These are phyloP conservation scores for Diaporthe helianthi DNA, from an alignment of 2,329 filamentous ascomycete species.

Conservation along the genomic window DNA sequence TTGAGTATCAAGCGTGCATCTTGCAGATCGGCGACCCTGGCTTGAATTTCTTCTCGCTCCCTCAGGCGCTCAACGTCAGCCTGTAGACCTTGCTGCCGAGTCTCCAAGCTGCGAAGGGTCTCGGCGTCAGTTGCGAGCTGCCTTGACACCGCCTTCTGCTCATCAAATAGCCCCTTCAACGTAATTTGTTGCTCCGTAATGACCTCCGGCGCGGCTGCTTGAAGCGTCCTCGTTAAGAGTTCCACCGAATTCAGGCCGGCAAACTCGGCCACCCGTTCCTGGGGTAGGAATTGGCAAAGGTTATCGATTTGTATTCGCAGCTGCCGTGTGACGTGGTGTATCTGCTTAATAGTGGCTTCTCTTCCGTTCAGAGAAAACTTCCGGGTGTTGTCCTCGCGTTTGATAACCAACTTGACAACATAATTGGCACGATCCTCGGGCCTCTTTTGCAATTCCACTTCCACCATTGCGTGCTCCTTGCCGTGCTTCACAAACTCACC, in stretches of 20 bases:
- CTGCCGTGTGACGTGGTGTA: conserved; percentile 71
- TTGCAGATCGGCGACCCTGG: conserved; percentile 69
- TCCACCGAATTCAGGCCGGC: conserved; percentile 82
- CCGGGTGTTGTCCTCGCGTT: conserved; percentile 80
- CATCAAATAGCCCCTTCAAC: conserved; percentile 73
- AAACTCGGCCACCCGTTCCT: conserved; percentile 95
- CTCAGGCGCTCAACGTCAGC: conserved; percentile 83
- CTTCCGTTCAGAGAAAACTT: conserved; percentile 80
- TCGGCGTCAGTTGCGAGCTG: conserved; percentile 67
- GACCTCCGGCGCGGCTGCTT: conserved; percentile 82
- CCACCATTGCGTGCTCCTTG: conserved; percentile 76
- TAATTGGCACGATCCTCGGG: conserved; percentile 69
- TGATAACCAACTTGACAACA: conserved; percentile 78
- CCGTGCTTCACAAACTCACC: conserved; percentile 95
- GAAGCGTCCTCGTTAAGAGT: conserved; percentile 83
- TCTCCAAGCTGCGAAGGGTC: conserved; percentile 70
- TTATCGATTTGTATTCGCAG: conserved; percentile 97
- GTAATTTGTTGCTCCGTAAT: conserved; percentile 81
- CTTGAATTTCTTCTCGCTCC: conserved; percentile 74
- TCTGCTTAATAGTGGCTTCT: conserved; percentile 64
- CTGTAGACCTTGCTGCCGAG: conserved; percentile 75
- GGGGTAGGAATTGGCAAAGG: conserved; percentile 93
- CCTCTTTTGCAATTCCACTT: conserved; percentile 83
- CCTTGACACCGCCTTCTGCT: conserved; percentile 70
- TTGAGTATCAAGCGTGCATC: conserved; percentile 69